A percentile compares a stretch with the other conserved stretches of the same genome.
Evolutionary conservation across 1,284 basidiomycete species (phyloP).

Genomic region (Ustilago nuda): DNA sequence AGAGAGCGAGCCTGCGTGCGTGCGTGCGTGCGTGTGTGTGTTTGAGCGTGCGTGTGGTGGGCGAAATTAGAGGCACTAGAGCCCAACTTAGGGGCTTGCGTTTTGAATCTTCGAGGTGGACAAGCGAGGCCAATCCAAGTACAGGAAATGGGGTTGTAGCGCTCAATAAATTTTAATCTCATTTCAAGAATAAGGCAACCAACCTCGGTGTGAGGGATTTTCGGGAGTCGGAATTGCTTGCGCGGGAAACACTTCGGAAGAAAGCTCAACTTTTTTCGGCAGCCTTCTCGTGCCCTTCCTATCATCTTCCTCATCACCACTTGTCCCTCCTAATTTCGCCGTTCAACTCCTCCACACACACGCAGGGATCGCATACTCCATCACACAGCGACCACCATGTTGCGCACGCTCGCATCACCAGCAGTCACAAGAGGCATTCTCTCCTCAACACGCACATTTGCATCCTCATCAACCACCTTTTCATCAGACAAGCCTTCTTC

Average conservation of each 20-base stretch:
- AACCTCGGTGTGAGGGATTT: not conserved
- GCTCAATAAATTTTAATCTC: not conserved
- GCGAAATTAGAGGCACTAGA: not conserved
- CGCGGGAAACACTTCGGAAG: slow-evolving; percentile 11
- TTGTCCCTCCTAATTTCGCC: not conserved
- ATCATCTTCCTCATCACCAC: not conserved
- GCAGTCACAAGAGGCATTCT: not conserved
- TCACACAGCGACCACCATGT: slow-evolving; percentile 1
- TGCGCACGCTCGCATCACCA: slow-evolving; percentile 2
- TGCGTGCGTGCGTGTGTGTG: slow-evolving; percentile 1
- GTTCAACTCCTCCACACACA: not conserved
- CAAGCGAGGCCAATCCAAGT: not conserved
- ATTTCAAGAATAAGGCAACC: too few relatives aligned
- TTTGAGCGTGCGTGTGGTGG: slow-evolving; percentile 1
- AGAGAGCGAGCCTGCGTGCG: slow-evolving; percentile 11
- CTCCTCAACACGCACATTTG: not conserved
- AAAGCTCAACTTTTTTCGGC: slow-evolving; percentile 9
- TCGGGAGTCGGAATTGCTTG: slow-evolving; percentile 18
- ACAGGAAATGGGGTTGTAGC: not conserved
- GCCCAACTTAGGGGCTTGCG: not conserved
- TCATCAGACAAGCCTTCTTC: not conserved
- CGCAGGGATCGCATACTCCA: not conserved
- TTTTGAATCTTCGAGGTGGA: not conserved
- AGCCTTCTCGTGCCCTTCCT: not conserved
- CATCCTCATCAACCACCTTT: slow-evolving; percentile 1